A percentile compares a stretch with the other conserved stretches of the same genome.
These are phyloP conservation scores for Chloroidium sp. DNA, from an alignment of 163 green algal species.

Conservation along the genomic window DNA sequence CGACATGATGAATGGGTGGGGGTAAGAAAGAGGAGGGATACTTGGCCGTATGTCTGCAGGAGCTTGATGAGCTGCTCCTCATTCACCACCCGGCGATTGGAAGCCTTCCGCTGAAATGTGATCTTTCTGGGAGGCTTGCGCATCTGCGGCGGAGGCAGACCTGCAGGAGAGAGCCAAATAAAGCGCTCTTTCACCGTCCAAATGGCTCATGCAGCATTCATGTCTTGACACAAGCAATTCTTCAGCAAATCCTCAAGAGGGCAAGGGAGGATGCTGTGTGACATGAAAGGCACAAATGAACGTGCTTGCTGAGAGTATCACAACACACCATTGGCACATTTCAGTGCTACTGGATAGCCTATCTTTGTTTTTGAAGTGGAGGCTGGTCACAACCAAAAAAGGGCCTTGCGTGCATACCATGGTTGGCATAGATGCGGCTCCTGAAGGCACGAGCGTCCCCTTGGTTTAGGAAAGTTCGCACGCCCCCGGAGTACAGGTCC, in stretches of 20 bases:
- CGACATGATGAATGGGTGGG: neutral
- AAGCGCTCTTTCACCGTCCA: too few species aligned
- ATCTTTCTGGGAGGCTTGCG: conserved; percentile 48
- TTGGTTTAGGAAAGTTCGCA: conserved; percentile 50
- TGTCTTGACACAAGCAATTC: too few species aligned
- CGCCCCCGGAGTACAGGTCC: conserved; percentile 60
- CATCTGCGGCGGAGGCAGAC: conserved; percentile 30
- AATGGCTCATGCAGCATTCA: too few species aligned
- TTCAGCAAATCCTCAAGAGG: too few species aligned
- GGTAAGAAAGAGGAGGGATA: conserved; percentile 13
- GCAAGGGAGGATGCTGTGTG: too few species aligned
- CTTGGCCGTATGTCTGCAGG: conserved; percentile 58
- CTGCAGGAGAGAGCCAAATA: conserved; percentile 15
- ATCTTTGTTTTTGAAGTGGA: neutral
- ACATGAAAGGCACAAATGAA: too few species aligned
- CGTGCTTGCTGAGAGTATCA: too few species aligned
- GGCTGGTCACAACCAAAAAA: neutral
- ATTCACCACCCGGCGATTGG: conserved; percentile 80
- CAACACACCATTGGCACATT: too few species aligned
- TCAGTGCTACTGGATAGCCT: too few species aligned
- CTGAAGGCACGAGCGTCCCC: conserved; percentile 60
- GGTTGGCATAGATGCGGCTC: conserved; percentile 48
- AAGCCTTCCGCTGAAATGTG: conserved; percentile 73
- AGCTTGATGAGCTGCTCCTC: conserved; percentile 55
- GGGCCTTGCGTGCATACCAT: conserved; percentile 23